phyloP scores from a whole-genome alignment of 768 basidiomycete species.

The Russula sp. region DNA sequence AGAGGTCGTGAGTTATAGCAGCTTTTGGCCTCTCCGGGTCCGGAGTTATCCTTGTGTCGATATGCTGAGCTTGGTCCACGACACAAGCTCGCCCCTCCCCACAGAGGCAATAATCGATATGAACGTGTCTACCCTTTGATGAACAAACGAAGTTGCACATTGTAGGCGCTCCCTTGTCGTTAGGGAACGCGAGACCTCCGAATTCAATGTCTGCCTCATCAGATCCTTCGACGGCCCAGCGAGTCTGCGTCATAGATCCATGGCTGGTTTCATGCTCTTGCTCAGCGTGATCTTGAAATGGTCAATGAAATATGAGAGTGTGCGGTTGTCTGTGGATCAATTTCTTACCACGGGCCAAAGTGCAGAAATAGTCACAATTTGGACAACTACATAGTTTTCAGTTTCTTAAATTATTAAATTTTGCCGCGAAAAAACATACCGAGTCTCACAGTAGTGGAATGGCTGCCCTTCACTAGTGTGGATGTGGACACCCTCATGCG shows the following conservation, averaged over 20 bases:
- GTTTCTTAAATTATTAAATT: background rate
- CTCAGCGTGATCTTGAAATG: constrained; percentile 47
- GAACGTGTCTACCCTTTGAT: constrained; percentile 50
- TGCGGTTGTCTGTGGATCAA: background rate
- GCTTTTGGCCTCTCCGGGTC: constrained; percentile 46
- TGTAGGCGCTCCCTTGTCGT: constrained; percentile 57
- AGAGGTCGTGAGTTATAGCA: constrained; percentile 45
- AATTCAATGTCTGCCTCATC: constrained; percentile 47
- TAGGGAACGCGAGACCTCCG: constrained; percentile 48
- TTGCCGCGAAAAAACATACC: constrained; percentile 29
- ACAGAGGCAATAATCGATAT: constrained; percentile 51
- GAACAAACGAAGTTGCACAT: constrained; percentile 54
- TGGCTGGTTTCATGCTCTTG: constrained; percentile 57
- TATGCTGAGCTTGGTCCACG: constrained; percentile 43
- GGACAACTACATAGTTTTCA: constrained; percentile 37
- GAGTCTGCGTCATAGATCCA: constrained; percentile 55
- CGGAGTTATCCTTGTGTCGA: constrained; percentile 39
- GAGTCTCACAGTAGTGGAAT: constrained; percentile 51
- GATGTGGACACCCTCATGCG: constrained; percentile 43
- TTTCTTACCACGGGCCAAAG: constrained; percentile 43
- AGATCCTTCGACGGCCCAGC: constrained; percentile 52
- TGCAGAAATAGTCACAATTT: constrained; percentile 55
- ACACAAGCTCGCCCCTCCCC: constrained; percentile 35
- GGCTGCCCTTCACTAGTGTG: constrained; percentile 41
- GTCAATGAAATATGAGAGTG: background rate